Base-by-base conservation (phyloP, 768 basidiomycete genomes). In the Tylopilus sp. region DNA sequence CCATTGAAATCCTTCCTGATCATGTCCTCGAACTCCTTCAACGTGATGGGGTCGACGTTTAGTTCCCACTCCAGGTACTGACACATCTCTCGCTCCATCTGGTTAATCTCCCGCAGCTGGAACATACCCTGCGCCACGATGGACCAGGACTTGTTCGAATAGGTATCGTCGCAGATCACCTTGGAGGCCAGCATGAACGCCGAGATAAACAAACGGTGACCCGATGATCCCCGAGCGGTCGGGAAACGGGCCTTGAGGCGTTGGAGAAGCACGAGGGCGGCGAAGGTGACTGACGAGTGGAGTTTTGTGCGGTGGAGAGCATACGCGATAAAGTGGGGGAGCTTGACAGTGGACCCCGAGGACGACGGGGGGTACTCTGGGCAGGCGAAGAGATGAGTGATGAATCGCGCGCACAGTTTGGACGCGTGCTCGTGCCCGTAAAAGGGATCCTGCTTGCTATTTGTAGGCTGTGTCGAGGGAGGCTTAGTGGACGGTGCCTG, bases 121-220 rank as follows among this genome's bases (percentile, higher is more conserved):
- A 94, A 95, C 81, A 92, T 86, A 25, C 82, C 85, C 68, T 94
- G 90, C 0, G 88, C 91, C 36, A 95, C 92, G 40, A 94, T 87
- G 6, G 82, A 81, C 92, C 92, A 95, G 0, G 87, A 89, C 65
- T 92, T 91, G 79, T 94, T 94, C 15, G 88, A 91, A 67, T 94
- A 95, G 0, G 91, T 94, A 60, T 94, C 91, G 73, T 95, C 91
- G 71, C 91, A 93, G 44, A 92, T 87, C n/a, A 93, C 87, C 64
- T 85, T 85, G 3, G 76, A 79, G 0, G 83, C 76, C 58, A 86
- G 81, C 86, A 88, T 88, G 62, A 87, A 85, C 0, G 86, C 83
- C 0, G 82, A 83, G 13, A 88, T 79, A 61, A 87, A 87, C 0
- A 88, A 64, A 0, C 87, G 77, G 49, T 88, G 86, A 0, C 87